phyloP scores from a whole-genome alignment of 148 eudicot species.

The Linanthus parryae region DNA sequence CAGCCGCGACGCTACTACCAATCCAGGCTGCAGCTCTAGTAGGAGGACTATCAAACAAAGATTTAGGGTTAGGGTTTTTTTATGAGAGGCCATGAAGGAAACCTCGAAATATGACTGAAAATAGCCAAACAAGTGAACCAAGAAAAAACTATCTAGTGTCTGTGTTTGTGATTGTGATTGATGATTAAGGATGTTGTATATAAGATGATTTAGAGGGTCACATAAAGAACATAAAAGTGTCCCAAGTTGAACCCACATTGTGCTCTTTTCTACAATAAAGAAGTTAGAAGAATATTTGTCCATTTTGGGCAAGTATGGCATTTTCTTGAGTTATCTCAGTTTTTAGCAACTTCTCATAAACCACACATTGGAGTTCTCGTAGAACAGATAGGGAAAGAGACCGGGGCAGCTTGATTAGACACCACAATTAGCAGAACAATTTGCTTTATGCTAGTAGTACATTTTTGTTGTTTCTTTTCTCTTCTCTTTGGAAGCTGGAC shows the following conservation, averaged over 20 bases:
- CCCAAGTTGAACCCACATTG: no score
- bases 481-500: background rate
- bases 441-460: no score
- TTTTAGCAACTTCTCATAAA: conserved; percentile 6
- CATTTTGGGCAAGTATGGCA: conserved; percentile 16
- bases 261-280: no score
- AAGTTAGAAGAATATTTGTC: conserved; percentile 36
- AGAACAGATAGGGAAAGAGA: background rate
- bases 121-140: no score
- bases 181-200: no score
- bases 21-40: background rate
- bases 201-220: no score
- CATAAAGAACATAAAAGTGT: no score
- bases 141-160: no score
- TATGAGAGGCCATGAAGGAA: background rate
- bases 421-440: background rate
- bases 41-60: conserved; percentile 2
- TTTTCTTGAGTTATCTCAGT: conserved; percentile 5
- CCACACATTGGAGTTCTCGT: background rate
- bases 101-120: no score
- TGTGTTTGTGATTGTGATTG: no score
- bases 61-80: background rate
- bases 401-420: background rate
- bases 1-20: conserved; percentile 11
- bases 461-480: no score